A percentile compares a stretch with the other conserved stretches of the same genome.
phyloP scores from a whole-genome alignment of 495 filamentous ascomycete genomes.

The Endocarpon pusillum region DNA sequence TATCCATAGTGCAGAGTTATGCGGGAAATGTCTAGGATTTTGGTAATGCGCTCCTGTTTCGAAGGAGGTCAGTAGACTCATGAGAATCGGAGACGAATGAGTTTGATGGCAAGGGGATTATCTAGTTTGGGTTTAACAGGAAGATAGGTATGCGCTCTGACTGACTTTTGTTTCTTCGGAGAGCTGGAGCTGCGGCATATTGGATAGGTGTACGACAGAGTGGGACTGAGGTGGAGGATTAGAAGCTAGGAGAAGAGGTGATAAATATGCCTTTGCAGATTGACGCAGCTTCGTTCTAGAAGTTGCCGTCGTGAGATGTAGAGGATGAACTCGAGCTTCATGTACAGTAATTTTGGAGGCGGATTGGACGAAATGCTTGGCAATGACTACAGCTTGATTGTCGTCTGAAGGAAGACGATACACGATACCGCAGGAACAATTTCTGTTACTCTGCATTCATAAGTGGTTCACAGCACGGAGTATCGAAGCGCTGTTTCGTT shows the following conservation, averaged over 20 bases:
- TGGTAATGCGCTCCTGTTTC: conserved; percentile 88
- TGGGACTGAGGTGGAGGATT: background rate
- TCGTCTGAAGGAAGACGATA: no score
- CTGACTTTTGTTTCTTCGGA: conserved; percentile 92
- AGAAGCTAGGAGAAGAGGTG: background rate
- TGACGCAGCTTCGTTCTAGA: background rate
- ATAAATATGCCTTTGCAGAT: background rate
- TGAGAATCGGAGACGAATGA: background rate
- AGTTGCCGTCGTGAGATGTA: background rate
- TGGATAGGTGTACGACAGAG: conserved; percentile 10
- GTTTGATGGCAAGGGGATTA: no score
- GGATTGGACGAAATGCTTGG: no score
- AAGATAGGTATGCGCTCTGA: background rate
- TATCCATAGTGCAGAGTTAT: conserved; percentile 98
- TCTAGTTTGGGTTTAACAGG: conserved; percentile 4
- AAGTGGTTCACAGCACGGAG: background rate
- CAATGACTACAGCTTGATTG: no score
- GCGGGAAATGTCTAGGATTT: conserved; percentile 82
- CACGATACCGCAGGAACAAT: background rate
- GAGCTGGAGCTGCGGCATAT: conserved; percentile 72
- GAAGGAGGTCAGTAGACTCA: conserved; percentile 4
- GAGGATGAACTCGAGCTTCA: background rate
- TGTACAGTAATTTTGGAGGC: no score
- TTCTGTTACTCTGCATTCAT: background rate
- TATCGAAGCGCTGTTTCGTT: background rate